Base-by-base conservation (phyloP, 768 basidiomycete species). In the Infundibulicybe gibba region DNA sequence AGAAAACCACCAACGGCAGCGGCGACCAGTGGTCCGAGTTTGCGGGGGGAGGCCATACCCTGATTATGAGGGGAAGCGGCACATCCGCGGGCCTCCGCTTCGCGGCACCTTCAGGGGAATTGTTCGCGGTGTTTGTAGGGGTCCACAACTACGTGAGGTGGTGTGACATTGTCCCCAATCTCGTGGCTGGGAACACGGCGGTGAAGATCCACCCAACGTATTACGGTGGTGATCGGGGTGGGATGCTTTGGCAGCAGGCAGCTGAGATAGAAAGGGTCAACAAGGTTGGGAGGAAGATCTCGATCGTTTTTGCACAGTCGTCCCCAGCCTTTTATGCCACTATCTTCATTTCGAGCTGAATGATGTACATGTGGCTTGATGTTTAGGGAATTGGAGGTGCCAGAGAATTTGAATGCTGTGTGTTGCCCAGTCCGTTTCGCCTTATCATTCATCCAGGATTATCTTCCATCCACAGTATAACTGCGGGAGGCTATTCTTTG, bases 81-180 rank as follows among this genome's bases (percentile, higher is more conserved):
- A 72, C 68, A 0, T 71, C 68, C 10, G 68, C 71, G 8, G 56
- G 58, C 5, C 43, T 74, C 14, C 67, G 66, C 45, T 61, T 72
- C 54, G 25, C 33, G 31, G 49, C 55, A 5, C 57, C 59, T 40
- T 54, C 41, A 5, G 62, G 57, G 45, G 68, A 71, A 42, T 45
- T 40, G 9, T 63, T 68, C 60, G 42, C 68, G 17, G 51, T 67
- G 49, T 59, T 59, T 10, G 32, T 72, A 15, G 72, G 74, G 1
- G 59, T 72, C 17, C 64, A 74, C 60, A 66, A 67, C 58, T 61
- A 65, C 57, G 62, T 61, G 49, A 54, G 61, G 5, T 73, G 72
- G 72, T 56, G 60, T 54, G 69, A 72, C 49, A 60, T 65, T 35
- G 56, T 70, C 45, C 58, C 68, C 2, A 57, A 65, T 42, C 58